These are phyloP conservation scores for Pseudonectria buxi DNA, from an alignment of 2,329 filamentous ascomycete species.

Conservation along the genomic window DNA sequence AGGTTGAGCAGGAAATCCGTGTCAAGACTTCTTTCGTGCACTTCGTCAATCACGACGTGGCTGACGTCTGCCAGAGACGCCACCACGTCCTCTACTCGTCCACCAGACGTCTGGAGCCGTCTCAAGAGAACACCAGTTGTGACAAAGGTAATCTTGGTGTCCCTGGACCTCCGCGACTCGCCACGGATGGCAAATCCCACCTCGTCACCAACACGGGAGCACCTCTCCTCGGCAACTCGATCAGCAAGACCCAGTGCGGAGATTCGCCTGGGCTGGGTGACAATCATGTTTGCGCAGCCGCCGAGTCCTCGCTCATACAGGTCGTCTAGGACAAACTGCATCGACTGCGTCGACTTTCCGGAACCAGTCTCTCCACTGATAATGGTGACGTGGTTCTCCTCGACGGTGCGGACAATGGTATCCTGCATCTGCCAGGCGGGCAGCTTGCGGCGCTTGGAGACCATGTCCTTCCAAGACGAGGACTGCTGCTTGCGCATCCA, in stretches of 20 bases:
- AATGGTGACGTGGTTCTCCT: conserved; percentile 79
- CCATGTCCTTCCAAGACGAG: conserved; percentile 66
- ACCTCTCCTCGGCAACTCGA: conserved; percentile 87
- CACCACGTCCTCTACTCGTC: conserved; percentile 70
- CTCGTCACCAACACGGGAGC: conserved; percentile 72
- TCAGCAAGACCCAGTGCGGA: conserved; percentile 91
- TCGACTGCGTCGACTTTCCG: conserved; percentile 93
- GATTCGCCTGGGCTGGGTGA: conserved; percentile 90
- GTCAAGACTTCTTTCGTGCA: conserved; percentile 90
- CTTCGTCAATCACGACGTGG: conserved; percentile 92
- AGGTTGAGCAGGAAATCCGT: conserved; percentile 90
- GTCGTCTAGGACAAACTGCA: conserved; percentile 93
- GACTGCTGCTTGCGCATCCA: conserved; percentile 65
- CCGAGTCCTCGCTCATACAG: conserved; percentile 72
- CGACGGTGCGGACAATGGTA: conserved; percentile 68
- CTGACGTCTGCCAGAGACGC: conserved; percentile 82
- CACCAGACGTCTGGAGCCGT: conserved; percentile 83
- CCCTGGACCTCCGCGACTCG: conserved; percentile 66
- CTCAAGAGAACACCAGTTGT: conserved; percentile 90
- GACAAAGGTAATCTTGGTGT: conserved; percentile 89
- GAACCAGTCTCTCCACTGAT: conserved; percentile 96
- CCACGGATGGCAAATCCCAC: conserved; percentile 89
- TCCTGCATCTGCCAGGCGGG: conserved; percentile 85
- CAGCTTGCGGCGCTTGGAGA: conserved; percentile 62
- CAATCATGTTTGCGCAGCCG: conserved; percentile 78